These are phyloP conservation scores for Apophysomyces elegans DNA, from an alignment of 371 early-diverging fungal species.

Conservation along the genomic window DNA sequence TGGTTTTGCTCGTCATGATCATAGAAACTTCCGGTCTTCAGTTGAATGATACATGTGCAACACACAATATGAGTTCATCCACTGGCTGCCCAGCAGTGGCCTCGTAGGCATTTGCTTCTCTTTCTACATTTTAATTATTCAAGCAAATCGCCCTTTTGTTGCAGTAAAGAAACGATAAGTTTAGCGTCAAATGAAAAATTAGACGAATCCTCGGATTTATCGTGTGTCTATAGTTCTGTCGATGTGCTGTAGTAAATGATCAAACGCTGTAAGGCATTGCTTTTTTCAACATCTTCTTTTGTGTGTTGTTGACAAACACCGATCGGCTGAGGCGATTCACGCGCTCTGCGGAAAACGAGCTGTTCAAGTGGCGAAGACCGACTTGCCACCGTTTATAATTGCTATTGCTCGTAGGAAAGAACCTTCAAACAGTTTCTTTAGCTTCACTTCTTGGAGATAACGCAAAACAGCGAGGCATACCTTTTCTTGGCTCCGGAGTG, in stretches of 20 bases:
- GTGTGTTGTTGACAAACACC: slow-evolving; percentile 37
- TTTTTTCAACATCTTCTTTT: slow-evolving; percentile 52
- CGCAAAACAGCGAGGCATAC: slow-evolving; percentile 17
- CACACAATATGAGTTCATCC: no score
- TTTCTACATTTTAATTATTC: no score
- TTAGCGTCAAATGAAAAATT: background rate
- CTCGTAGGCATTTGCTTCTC: no score
- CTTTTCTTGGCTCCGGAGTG: slow-evolving; percentile 59
- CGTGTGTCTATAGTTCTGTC: background rate
- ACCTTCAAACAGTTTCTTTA: slow-evolving; percentile 21
- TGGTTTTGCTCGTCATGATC: no score
- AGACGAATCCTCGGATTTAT: background rate
- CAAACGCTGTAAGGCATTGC: slow-evolving; percentile 50
- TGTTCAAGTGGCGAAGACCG: slow-evolving; percentile 56
- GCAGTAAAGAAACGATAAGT: no score
- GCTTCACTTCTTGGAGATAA: background rate
- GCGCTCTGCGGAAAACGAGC: slow-evolving; percentile 47
- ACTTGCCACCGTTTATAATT: slow-evolving; percentile 57
- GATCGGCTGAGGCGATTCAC: slow-evolving; percentile 46
- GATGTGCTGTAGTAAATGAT: background rate
- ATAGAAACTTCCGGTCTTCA: no score
- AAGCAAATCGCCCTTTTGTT: no score
- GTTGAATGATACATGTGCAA: no score
- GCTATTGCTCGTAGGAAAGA: slow-evolving; percentile 47
- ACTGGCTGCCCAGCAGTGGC: no score